Conservation (phyloP, 106 monocot species). For the Cymbidium sinense region DNA sequence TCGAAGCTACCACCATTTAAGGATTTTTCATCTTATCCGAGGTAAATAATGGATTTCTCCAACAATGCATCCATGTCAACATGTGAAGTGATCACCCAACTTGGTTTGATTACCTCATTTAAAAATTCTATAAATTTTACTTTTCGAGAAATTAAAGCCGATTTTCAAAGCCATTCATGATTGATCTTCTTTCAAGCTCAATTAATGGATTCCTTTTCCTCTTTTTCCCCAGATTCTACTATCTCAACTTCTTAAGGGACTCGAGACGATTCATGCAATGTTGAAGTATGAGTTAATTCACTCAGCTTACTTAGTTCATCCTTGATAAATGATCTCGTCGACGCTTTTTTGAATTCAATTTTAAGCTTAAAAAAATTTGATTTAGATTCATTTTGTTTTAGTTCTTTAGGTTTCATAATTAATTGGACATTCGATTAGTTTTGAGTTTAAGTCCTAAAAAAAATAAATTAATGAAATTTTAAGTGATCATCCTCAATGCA, state of each 20-base stretch:
- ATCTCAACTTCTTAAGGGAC: conserved; percentile 36
- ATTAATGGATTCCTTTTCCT: conserved; percentile 21
- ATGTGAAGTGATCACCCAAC: conserved; percentile 29
- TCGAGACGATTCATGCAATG: conserved; percentile 24
- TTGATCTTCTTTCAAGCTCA: conserved; percentile 26
- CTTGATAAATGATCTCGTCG: conserved; percentile 28
- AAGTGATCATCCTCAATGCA: too few species aligned
- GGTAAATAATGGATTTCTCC: conserved; percentile 34
- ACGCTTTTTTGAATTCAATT: too few species aligned
- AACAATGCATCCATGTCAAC: conserved; percentile 24
- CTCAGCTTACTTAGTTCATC: conserved; percentile 25
- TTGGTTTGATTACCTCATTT: conserved; percentile 29
- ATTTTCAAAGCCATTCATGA: conserved; percentile 26
- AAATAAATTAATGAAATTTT: too few species aligned
- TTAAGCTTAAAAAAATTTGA: too few species aligned
- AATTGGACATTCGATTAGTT: too few species aligned
- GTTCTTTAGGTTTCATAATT: too few species aligned
- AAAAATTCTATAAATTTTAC: conserved; percentile 36
- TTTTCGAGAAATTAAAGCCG: conserved; percentile 37
- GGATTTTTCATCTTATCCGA: conserved; percentile 34
- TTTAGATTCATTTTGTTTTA: too few species aligned
- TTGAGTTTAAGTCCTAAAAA: too few species aligned
- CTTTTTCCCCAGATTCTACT: conserved; percentile 30
- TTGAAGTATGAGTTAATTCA: conserved; percentile 6
- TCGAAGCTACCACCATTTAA: conserved; percentile 23